phyloP scores from a whole-genome alignment of 2,329 filamentous ascomycete genomes.

The Mollisia scopiformis region DNA sequence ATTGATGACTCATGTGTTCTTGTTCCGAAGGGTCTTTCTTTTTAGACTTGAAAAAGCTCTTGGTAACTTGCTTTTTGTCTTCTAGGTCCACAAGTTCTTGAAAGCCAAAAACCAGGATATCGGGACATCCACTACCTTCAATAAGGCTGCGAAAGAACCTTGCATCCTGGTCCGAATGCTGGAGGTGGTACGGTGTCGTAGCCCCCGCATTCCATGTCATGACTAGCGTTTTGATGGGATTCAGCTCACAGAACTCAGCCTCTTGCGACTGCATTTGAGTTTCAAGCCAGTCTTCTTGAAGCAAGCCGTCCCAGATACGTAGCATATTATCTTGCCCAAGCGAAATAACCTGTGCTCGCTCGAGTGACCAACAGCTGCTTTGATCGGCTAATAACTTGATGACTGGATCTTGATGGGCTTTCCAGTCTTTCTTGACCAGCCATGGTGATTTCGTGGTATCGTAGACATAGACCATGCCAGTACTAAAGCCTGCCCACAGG shows the following conservation, averaged over 20 bases:
- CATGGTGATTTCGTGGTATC: slow-evolving; percentile 83
- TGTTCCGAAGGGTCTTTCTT: slow-evolving; percentile 78
- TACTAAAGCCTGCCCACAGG: slow-evolving; percentile 94
- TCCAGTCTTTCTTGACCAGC: slow-evolving; percentile 93
- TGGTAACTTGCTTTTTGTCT: slow-evolving; percentile 97
- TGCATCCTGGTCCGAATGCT: slow-evolving; percentile 69
- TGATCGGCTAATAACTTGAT: slow-evolving; percentile 76
- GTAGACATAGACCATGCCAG: slow-evolving; percentile 91
- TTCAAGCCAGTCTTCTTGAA: slow-evolving; percentile 95
- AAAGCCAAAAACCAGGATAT: slow-evolving; percentile 94
- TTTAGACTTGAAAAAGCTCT: slow-evolving; percentile 85
- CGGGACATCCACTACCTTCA: slow-evolving; percentile 75
- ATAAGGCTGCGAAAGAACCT: slow-evolving; percentile 83
- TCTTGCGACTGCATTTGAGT: slow-evolving; percentile 84
- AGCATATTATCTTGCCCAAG: slow-evolving; percentile 86
- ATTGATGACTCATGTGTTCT: slow-evolving; percentile 96
- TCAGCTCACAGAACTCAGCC: slow-evolving; percentile 81
- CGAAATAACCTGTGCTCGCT: slow-evolving; percentile 82
- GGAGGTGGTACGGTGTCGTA: slow-evolving; percentile 83
- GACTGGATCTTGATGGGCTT: slow-evolving; percentile 83
- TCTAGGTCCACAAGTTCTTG: slow-evolving; percentile 98
- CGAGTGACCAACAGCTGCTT: slow-evolving; percentile 83
- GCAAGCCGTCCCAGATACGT: slow-evolving; percentile 86
- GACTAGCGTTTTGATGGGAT: slow-evolving; percentile 77
- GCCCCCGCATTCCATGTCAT: slow-evolving; percentile 98